phyloP scores from a whole-genome alignment of 257 asterid genomes.

The Avicennia marina region DNA sequence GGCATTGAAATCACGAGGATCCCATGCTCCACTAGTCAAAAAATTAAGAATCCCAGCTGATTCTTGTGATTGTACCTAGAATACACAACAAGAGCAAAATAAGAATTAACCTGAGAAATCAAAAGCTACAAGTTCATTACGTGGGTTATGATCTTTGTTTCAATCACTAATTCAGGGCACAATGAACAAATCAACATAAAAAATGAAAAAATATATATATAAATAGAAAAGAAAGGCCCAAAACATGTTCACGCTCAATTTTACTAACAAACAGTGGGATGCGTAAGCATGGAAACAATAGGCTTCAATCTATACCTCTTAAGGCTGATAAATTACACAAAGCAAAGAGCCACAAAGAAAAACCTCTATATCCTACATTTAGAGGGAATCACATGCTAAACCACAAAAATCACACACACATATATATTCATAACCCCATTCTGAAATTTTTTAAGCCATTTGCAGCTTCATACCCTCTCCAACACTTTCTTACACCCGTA shows the following conservation, averaged over 20 bases:
- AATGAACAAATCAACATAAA: constrained; percentile 13
- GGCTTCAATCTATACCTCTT: too few relatives aligned
- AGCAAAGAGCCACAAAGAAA: background rate
- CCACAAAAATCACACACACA: background rate
- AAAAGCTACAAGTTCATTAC: constrained; percentile 25
- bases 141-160: constrained; percentile 14
- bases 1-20: constrained; percentile 77
- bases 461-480: background rate
- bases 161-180: constrained; percentile 8
- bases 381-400: background rate
- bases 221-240: background rate
- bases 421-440: too few relatives aligned
- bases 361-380: background rate
- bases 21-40: constrained; percentile 97
- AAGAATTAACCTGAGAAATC: constrained; percentile 40
- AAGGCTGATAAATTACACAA: background rate
- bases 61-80: constrained; percentile 89
- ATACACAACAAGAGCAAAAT: constrained; percentile 52
- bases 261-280: background rate
- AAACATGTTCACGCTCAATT: background rate
- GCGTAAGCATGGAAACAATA: too few relatives aligned
- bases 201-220: background rate
- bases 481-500: background rate
- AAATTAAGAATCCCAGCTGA: constrained; percentile 75
- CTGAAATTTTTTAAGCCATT: background rate